Evolutionary conservation across 176 grass and related monocot species (phyloP), one percentile per base, ranked within the genome.

Genomic region (Ananas comosus): DNA sequence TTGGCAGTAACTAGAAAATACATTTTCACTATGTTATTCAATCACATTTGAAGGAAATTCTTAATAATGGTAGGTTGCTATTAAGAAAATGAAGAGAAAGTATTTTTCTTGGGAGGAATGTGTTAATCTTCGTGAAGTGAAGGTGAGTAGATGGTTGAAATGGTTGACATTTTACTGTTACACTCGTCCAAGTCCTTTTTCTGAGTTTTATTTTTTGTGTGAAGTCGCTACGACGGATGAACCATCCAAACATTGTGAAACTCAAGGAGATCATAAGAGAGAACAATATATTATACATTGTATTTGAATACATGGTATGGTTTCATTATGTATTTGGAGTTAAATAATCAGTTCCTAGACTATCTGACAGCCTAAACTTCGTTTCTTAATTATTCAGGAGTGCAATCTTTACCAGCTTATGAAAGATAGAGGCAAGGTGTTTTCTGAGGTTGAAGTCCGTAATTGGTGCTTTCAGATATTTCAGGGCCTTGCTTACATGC

Each of bases 71-170:
- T 81, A 99, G 94, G 94, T 99, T 58, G 94, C 94, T 0, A 74
- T 99, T 73, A 99, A 99, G 84, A 99, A 99, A 84, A 99, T 99
- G 94, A 99, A 99, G 82, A 91, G 79, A 74, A 99, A 99, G 72
- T 99, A 88, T 71, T 93, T 93, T 84, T 93, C 94, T 78, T 99
- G 91, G 10, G 94, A 99, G 75, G 94, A 99, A 80, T 99, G 94
- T 71, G 84, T 93, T 74, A 86, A 82, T 73, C 80, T 99, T 77
- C 89, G 94, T 76, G 94, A 99, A 86, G 87, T 99, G 53, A 99
- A 99, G 87, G 94, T 99, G 86, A 51, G 16, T 51, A 54, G 48
- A 2, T 27, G 63, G 16, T 3, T 79, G 13, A 7, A 69, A 19
- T 75, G 73, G 10, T 48, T 25, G 33, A 42, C 33, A 42, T 42